Percentiles rank a stretch among this genome's conserved stretches.
These are phyloP conservation scores for Talaromyces adpressus DNA, from an alignment of 495 filamentous ascomycete genomes.

Conservation along the genomic window DNA sequence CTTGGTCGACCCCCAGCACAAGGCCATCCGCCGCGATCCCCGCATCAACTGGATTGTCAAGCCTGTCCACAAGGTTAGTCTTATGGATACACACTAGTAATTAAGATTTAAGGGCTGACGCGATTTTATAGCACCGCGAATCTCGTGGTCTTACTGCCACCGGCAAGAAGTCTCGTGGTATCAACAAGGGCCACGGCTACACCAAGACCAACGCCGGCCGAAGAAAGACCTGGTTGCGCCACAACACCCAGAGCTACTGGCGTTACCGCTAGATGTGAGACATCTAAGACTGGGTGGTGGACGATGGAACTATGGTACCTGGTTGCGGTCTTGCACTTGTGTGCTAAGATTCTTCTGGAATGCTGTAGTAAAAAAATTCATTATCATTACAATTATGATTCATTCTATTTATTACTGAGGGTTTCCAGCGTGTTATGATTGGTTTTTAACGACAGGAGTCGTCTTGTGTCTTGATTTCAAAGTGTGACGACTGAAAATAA, in stretches of 20 bases:
- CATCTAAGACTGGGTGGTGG: slow-evolving; percentile 20
- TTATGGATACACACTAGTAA: too few relatives aligned
- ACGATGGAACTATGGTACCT: slow-evolving; percentile 11
- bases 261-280: slow-evolving; percentile 58
- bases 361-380: slow-evolving; percentile 1
- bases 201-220: slow-evolving; percentile 94
- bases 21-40: slow-evolving; percentile 97
- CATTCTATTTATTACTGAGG: slow-evolving; percentile 4
- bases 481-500: slow-evolving; percentile 5
- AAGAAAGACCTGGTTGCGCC: slow-evolving; percentile 99
- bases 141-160: slow-evolving; percentile 91
- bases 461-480: neutral
- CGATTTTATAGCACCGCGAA: slow-evolving; percentile 73
- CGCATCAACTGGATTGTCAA: slow-evolving; percentile 99
- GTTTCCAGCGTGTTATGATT: slow-evolving; percentile 10
- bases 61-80: slow-evolving; percentile 84
- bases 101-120: slow-evolving; percentile 11
- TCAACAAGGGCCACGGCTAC: slow-evolving; percentile 97
- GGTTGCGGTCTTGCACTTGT: neutral
- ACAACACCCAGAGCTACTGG: slow-evolving; percentile 96
- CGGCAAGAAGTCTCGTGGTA: slow-evolving; percentile 97
- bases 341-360: neutral
- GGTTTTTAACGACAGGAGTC: neutral
- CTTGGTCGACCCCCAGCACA: slow-evolving; percentile 99
- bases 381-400: slow-evolving; percentile 1